Evolutionary conservation across 2,329 filamentous ascomycete genomes (phyloP).

Genomic region (Fusarium phyllophilum): DNA sequence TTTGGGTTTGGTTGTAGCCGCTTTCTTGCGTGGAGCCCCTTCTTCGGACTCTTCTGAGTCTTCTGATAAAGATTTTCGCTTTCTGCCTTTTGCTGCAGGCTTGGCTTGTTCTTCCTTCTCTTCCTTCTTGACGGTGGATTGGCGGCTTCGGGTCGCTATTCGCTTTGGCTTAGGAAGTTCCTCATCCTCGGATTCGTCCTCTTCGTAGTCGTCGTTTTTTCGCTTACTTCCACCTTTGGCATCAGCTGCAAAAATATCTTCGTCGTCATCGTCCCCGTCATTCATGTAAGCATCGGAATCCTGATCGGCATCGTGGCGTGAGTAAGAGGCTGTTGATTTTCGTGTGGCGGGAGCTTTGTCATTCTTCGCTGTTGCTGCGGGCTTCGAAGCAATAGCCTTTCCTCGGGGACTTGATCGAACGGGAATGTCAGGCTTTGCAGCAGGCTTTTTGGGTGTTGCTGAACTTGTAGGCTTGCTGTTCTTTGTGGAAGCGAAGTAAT

Average conservation of each 20-base stretch:
- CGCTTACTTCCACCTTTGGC: conserved; percentile 72
- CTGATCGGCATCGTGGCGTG: conserved; percentile 56
- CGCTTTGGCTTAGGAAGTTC: conserved; percentile 69
- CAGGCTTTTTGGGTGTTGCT: conserved; percentile 54
- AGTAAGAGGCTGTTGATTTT: conserved; percentile 53
- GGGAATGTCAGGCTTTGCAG: conserved; percentile 55
- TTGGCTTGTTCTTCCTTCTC: conserved; percentile 44
- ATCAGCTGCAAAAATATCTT: conserved; percentile 85
- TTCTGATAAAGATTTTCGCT: conserved; percentile 66
- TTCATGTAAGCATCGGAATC: conserved; percentile 70
- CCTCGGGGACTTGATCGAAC: conserved; percentile 64
- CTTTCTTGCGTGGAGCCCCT: conserved; percentile 68
- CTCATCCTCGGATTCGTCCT: conserved; percentile 79
- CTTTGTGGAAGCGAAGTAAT: conserved; percentile 65
- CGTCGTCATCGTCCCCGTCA: conserved; percentile 75
- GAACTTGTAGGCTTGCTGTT: conserved; percentile 52
- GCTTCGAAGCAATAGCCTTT: conserved; percentile 52
- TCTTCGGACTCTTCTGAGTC: conserved; percentile 68
- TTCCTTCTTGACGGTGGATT: conserved; percentile 33
- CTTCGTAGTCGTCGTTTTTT: conserved; percentile 79
- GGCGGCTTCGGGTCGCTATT: conserved; percentile 56
- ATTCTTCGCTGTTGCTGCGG: conserved; percentile 45
- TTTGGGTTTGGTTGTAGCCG: conserved; percentile 67
- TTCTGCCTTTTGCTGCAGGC: conserved; percentile 54
- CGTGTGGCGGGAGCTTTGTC: conserved; percentile 52